phyloP scores from a whole-genome alignment of 768 basidiomycete species.

The Coprinellus aureogranulatus region DNA sequence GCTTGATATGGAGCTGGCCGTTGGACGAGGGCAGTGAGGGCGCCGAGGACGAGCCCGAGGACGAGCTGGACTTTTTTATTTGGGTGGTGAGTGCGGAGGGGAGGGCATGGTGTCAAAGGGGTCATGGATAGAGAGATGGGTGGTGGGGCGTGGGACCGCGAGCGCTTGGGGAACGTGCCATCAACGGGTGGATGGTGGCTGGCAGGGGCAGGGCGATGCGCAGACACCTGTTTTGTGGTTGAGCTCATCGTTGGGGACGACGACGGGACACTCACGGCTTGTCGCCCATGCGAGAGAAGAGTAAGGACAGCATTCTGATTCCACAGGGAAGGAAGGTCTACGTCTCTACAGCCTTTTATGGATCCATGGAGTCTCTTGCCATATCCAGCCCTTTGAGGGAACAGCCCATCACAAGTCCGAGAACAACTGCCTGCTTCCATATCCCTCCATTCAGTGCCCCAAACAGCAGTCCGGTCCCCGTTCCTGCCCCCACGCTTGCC shows the following conservation, averaged over 20 bases:
- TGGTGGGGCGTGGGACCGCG: slow-evolving; percentile 51
- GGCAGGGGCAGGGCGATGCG: slow-evolving; percentile 22
- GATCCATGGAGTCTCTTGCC: slow-evolving; percentile 29
- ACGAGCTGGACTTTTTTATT: slow-evolving; percentile 16
- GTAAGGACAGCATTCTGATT: slow-evolving; percentile 17
- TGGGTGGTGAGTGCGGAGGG: slow-evolving; percentile 34
- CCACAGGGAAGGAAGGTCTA: slow-evolving; percentile 43
- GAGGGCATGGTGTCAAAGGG: slow-evolving; percentile 78
- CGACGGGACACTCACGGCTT: slow-evolving; percentile 9
- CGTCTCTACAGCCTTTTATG: slow-evolving; percentile 26
- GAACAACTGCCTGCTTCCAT: slow-evolving; percentile 47
- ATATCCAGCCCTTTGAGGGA: slow-evolving; percentile 48
- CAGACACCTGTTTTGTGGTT: too few relatives aligned
- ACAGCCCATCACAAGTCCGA: slow-evolving; percentile 60
- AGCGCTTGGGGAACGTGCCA: slow-evolving; percentile 49
- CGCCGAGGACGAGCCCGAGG: slow-evolving; percentile 21
- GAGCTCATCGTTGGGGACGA: too few relatives aligned
- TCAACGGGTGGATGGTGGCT: slow-evolving; percentile 38
- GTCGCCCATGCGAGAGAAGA: slow-evolving; percentile 8
- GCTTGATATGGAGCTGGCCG: slow-evolving; percentile 92
- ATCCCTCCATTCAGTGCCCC: slow-evolving; percentile 62
- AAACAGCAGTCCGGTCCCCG: slow-evolving; percentile 62
- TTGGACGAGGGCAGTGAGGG: slow-evolving; percentile 37
- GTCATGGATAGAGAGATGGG: slow-evolving; percentile 76
- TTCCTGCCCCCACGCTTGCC: slow-evolving; percentile 58